Evolutionary conservation across 176 grass and related monocot species (phyloP).

Genomic region (Phoenix roebelenii): DNA sequence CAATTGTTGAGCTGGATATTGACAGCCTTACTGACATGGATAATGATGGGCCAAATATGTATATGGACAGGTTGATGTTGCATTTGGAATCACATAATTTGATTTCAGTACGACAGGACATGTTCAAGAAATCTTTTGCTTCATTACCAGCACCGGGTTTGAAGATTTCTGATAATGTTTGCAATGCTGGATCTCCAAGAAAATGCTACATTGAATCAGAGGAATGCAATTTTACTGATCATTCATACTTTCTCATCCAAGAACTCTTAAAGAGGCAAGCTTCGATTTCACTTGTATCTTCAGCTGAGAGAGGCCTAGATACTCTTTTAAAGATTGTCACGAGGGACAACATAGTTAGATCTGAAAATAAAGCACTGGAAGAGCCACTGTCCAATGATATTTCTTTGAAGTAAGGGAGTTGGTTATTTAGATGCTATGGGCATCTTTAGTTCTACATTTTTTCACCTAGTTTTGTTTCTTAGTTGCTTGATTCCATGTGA

Average conservation of each 20-base stretch:
- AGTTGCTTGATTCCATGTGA: too few species aligned
- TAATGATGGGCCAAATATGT: constrained; percentile 16
- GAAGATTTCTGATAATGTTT: neutral
- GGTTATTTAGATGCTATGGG: too few species aligned
- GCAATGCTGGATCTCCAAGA: neutral
- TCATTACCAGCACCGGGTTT: neutral
- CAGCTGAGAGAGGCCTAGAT: constrained; percentile 32
- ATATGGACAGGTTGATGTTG: constrained; percentile 30
- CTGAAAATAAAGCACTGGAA: constrained; percentile 6
- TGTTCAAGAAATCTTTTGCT: neutral
- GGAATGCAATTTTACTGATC: constrained; percentile 17
- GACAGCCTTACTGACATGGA: constrained; percentile 11
- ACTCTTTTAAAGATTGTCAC: constrained; percentile 26
- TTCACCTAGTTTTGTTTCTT: too few species aligned
- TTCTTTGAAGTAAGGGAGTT: constrained; percentile 12
- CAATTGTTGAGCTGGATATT: constrained; percentile 51
- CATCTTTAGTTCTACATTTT: too few species aligned
- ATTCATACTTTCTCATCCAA: constrained; percentile 49
- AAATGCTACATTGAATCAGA: neutral
- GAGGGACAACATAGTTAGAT: constrained; percentile 11
- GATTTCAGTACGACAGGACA: neutral
- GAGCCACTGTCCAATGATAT: neutral
- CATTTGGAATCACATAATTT: constrained; percentile 26
- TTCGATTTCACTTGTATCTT: constrained; percentile 29
- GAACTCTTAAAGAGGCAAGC: constrained; percentile 35